Base-by-base conservation (phyloP, 305 asterid species). In the Fraxinus greggii region DNA sequence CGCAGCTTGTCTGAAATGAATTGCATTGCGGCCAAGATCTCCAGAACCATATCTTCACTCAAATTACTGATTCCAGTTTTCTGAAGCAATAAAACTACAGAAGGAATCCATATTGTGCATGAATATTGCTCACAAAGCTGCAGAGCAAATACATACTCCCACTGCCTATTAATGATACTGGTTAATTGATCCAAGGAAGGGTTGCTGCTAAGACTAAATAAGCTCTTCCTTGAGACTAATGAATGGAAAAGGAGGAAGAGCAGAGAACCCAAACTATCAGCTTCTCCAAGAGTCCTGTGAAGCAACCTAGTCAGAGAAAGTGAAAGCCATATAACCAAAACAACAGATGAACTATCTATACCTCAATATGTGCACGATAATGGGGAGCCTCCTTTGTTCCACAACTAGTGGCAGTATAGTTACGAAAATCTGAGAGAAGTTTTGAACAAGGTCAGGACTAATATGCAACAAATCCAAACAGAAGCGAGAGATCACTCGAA, bases 201-300 rank as follows among this genome's bases (percentile, higher is more conserved):
- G 80, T 84, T 85, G 38, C 85, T 45, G 76, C 67, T 89, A 76
- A 79, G 84, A 81, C 83, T 69, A 61, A 82, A 84, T 75, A 88
- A 87, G 72, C 76, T 81, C 78, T 89, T 81, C 84, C 88, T 91
- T 78, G 94, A 88, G 83, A 85, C 86, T 79, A 93, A 82, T 7
- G 97, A 91, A 45, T 79, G 84, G 90, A 94, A 92, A 77, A 95
- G 93, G 81, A 93, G 94, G 87, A 89, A 88, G 70, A 94, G 88
- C 90, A 94, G 84, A n/a, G 93, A 89, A 79, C 98, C 96, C 86
- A 95, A 86, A 86, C 97, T 90, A 74, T 78, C 88, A 56, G 90
- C 91, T 90, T 91, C 97, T 63, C 97, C 98, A 21, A 95, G 89
- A 76, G 90, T 89, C 90, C 98, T 95, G 98, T 79, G 87, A 84